Evolutionary conservation across 352 stramenopile species (phyloP).

Genomic region (Globisporangium perplexum): DNA sequence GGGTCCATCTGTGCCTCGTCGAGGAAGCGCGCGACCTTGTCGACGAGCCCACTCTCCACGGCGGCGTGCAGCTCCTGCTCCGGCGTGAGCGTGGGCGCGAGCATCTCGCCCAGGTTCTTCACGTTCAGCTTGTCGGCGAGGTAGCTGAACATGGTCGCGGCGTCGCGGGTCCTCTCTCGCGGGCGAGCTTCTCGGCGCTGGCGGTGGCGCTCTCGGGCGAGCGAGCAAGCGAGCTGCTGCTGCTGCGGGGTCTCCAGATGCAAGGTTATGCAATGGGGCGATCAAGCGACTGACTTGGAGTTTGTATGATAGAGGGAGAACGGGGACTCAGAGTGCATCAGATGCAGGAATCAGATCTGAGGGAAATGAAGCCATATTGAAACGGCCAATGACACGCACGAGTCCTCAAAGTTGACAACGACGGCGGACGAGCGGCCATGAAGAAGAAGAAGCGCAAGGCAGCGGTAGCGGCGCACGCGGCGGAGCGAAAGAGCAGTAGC

Average conservation of each 20-base stretch:
- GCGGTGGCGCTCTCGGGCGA: no score
- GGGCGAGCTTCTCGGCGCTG: not conserved
- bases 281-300: not conserved
- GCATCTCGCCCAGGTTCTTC: slow-evolving; percentile 83
- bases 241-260: no score
- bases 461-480: not conserved
- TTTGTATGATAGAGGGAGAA: not conserved
- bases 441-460: slow-evolving; percentile 13
- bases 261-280: not conserved
- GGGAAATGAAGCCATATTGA: not conserved
- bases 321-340: not conserved
- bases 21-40: slow-evolving; percentile 68
- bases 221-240: no score
- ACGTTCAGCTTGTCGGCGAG: slow-evolving; percentile 88
- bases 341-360: not conserved
- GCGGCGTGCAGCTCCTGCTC: slow-evolving; percentile 80
- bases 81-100: slow-evolving; percentile 82
- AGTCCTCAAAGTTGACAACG: not conserved
- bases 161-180: not conserved
- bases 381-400: not conserved
- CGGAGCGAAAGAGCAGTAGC: not conserved
- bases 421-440: slow-evolving; percentile 4
- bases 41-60: slow-evolving; percentile 64
- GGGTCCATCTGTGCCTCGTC: slow-evolving; percentile 67
- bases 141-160: slow-evolving; percentile 75